Evolutionary conservation across 108 stramenopile species (phyloP).

Genomic region (Fragilaria crotonensis): DNA sequence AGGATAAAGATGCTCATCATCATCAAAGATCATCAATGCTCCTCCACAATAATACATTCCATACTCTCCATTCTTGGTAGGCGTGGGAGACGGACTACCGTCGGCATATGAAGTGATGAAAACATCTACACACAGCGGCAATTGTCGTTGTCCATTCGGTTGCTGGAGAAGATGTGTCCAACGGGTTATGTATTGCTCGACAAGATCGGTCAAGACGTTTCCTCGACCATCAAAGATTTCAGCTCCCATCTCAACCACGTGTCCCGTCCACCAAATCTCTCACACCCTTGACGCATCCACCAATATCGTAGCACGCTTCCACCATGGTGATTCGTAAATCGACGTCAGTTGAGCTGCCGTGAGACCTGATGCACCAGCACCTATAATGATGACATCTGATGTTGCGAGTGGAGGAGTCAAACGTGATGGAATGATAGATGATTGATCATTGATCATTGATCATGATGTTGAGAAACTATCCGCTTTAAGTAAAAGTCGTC

Average conservation of each 20-base stretch:
- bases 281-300: constrained; percentile 16
- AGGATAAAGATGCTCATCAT: constrained; percentile 7
- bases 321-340: constrained; percentile 11
- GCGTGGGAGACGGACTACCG: constrained; percentile 26
- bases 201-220: constrained; percentile 21
- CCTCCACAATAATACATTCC: constrained; percentile 32
- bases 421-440: no score
- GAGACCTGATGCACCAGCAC: constrained; percentile 30
- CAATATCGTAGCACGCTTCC: constrained; percentile 20
- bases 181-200: background rate
- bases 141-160: no score
- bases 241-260: constrained; percentile 31
- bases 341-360: constrained; percentile 14
- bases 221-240: constrained; percentile 33
- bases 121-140: constrained; percentile 13
- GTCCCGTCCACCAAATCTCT: constrained; percentile 11
- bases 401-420: no score
- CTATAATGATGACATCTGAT: constrained; percentile 29
- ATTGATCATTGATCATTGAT: no score
- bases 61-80: constrained; percentile 23
- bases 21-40: constrained; percentile 27
- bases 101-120: constrained; percentile 30
- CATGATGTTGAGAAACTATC: no score
- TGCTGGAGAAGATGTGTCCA: background rate
- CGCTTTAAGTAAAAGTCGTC: no score